Evolutionary conservation across 805 yeast genomes (phyloP).

Genomic region (Trichomonascus vanleenenianus): DNA sequence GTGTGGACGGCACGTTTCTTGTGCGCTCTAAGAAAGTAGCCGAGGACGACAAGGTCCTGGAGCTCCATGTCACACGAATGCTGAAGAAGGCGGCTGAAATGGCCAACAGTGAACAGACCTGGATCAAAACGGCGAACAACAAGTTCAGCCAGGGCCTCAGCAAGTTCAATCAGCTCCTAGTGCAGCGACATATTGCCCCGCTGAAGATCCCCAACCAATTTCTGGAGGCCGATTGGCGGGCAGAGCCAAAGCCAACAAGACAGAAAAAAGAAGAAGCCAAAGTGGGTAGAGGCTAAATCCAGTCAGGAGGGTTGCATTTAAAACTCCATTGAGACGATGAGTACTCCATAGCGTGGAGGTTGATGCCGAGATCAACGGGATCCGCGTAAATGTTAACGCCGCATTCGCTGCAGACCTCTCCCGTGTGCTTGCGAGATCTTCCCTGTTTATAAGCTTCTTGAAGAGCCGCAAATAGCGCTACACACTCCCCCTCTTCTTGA

Average conservation of each 20-base stretch:
- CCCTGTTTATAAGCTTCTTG: too few species aligned
- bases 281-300: too few species aligned
- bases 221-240: too few species aligned
- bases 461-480: too few species aligned
- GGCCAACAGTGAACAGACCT: background rate
- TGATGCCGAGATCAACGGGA: conserved; percentile 71
- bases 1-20: conserved; percentile 14
- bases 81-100: conserved; percentile 5
- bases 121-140: conserved; percentile 8
- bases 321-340: too few species aligned
- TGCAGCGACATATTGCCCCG: too few species aligned
- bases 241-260: too few species aligned
- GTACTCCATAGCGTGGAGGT: conserved; percentile 58
- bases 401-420: conserved; percentile 51
- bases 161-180: too few species aligned
- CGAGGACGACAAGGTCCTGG: conserved; percentile 2
- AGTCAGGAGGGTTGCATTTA: too few species aligned
- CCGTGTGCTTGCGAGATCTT: conserved; percentile 23
- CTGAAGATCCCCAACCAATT: too few species aligned
- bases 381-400: conserved; percentile 59
- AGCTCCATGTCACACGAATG: conserved; percentile 7
- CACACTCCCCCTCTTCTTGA: conserved; percentile 37
- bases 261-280: too few species aligned
- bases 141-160: background rate
- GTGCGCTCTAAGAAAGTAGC: conserved; percentile 10